Conservation (phyloP, 2,329 filamentous ascomycete genomes). For the Aspergillus nomiae region DNA sequence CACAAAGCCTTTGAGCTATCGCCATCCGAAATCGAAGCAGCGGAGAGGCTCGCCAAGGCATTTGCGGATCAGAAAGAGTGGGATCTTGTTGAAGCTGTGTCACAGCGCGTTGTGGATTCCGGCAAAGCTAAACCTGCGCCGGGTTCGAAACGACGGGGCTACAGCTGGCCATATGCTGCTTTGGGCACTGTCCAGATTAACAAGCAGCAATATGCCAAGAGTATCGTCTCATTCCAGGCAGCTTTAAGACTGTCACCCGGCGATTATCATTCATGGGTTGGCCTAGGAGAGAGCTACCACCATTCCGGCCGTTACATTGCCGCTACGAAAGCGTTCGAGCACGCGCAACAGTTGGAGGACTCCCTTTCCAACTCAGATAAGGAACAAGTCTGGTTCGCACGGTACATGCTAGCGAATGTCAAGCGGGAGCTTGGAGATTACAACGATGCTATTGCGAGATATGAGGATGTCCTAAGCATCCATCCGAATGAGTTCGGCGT, state of each 20-base stretch:
- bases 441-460: conserved; percentile 76
- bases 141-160: conserved; percentile 87
- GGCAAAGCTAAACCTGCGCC: conserved; percentile 87
- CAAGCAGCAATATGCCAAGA: conserved; percentile 84
- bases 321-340: conserved; percentile 86
- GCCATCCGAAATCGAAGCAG: conserved; percentile 79
- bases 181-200: conserved; percentile 93
- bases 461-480: conserved; percentile 69
- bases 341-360: conserved; percentile 76
- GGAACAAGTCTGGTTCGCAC: conserved; percentile 87
- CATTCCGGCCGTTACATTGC: conserved; percentile 91
- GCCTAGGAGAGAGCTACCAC: conserved; percentile 95
- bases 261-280: conserved; percentile 95
- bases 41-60: conserved; percentile 78
- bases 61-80: conserved; percentile 93
- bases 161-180: conserved; percentile 95
- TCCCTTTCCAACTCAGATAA: conserved; percentile 55
- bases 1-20: conserved; percentile 96
- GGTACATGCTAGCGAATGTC: conserved; percentile 95
- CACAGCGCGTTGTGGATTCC: conserved; percentile 89
- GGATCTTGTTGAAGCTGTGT: conserved; percentile 93
- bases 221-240: conserved; percentile 88
- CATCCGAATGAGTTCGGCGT: conserved; percentile 81
- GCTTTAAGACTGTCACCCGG: conserved; percentile 79
- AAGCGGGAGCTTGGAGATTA: conserved; percentile 90